Evolutionary conservation across 2,329 filamentous ascomycete species (phyloP).

Genomic region (Mycosphaerella arachidis): DNA sequence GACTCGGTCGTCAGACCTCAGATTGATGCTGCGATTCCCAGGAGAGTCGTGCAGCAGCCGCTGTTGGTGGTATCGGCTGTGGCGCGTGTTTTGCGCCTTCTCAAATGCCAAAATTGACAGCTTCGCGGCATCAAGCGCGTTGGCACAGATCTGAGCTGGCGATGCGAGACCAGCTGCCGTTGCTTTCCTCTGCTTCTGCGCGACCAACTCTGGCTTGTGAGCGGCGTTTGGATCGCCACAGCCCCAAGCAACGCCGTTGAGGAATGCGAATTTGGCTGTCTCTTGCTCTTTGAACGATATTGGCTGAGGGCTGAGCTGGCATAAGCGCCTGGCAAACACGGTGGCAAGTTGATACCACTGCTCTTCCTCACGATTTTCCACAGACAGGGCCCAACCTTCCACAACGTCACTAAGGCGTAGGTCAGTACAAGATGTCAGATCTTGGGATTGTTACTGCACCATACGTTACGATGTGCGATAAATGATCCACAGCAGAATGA

Average conservation of each 20-base stretch:
- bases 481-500: slow-evolving; percentile 1
- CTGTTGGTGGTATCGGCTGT: slow-evolving; percentile 38
- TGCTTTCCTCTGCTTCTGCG: slow-evolving; percentile 7
- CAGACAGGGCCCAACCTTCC: slow-evolving; percentile 6
- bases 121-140: slow-evolving; percentile 8
- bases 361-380: background rate
- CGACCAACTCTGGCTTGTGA: slow-evolving; percentile 4
- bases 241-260: slow-evolving; percentile 11
- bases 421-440: background rate
- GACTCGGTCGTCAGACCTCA: slow-evolving; percentile 54
- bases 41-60: slow-evolving; percentile 42
- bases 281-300: slow-evolving; percentile 1
- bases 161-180: slow-evolving; percentile 6
- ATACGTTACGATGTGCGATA: slow-evolving; percentile 4
- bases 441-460: background rate
- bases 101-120: background rate
- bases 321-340: slow-evolving; percentile 3
- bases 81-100: background rate
- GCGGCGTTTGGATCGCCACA: slow-evolving; percentile 7
- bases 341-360: slow-evolving; percentile 8
- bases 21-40: slow-evolving; percentile 31
- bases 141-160: slow-evolving; percentile 8
- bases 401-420: slow-evolving; percentile 3
- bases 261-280: slow-evolving; percentile 10
- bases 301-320: background rate